Conservation (phyloP, 208 protist genomes). For the Angomonas deanei region DNA sequence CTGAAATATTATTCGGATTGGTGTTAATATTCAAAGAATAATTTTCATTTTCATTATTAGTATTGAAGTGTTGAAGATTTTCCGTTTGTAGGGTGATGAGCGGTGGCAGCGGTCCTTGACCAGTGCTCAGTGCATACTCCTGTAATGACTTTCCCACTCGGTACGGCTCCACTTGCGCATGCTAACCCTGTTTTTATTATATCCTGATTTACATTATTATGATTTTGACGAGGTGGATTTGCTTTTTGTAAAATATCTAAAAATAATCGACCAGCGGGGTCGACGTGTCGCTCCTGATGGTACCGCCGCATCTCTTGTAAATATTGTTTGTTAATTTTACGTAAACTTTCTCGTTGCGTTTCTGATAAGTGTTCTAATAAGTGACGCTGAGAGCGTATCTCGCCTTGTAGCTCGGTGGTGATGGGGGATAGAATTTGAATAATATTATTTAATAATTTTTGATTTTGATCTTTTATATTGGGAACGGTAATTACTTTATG, state of each 20-base stretch:
- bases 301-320: slow-evolving; percentile 23
- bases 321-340: slow-evolving; percentile 14
- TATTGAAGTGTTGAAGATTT: slow-evolving; percentile 4
- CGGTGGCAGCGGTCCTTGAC: slow-evolving; percentile 21
- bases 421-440: slow-evolving; percentile 18
- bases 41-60: too few relatives aligned
- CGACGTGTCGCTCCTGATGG: slow-evolving; percentile 20
- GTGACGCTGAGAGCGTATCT: slow-evolving; percentile 45
- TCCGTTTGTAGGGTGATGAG: slow-evolving; percentile 35
- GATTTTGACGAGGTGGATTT: too few relatives aligned
- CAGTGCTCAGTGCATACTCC: not conserved
- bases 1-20: slow-evolving; percentile 10
- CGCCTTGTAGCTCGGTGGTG: slow-evolving; percentile 31
- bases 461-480: too few relatives aligned
- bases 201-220: too few relatives aligned
- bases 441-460: too few relatives aligned
- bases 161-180: slow-evolving; percentile 14
- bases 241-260: too few relatives aligned
- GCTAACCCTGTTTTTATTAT: too few relatives aligned
- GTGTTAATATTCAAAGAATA: too few relatives aligned
- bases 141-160: slow-evolving; percentile 9
- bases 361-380: slow-evolving; percentile 42
- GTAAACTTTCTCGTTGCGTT: slow-evolving; percentile 36
- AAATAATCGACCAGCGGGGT: slow-evolving; percentile 15
- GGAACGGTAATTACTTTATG: too few relatives aligned